Percentiles rank a stretch among this genome's conserved stretches.
phyloP scores from a whole-genome alignment of 208 protist genomes.

The Naegleria lovaniensis region DNA sequence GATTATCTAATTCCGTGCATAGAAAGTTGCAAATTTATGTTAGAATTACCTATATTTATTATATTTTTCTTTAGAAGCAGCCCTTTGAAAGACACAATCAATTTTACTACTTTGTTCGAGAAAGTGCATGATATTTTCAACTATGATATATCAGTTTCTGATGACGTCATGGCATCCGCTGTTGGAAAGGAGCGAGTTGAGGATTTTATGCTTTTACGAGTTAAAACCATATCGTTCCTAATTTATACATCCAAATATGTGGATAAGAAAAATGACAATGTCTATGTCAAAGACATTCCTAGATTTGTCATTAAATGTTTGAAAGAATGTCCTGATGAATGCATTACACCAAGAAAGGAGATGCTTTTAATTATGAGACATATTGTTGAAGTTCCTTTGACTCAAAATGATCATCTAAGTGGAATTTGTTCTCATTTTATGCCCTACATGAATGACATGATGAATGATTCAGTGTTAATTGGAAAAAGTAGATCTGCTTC shows the following conservation, averaged over 20 bases:
- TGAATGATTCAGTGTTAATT: slow-evolving; percentile 11
- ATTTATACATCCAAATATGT: neutral
- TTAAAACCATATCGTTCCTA: slow-evolving; percentile 29
- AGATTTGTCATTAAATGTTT: slow-evolving; percentile 18
- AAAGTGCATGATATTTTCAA: neutral
- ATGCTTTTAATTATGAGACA: slow-evolving; percentile 27
- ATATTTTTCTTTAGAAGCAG: neutral
- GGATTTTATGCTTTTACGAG: neutral
- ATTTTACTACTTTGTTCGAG: neutral
- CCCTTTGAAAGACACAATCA: neutral
- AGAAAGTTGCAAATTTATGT: neutral
- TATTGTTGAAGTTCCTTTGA: neutral
- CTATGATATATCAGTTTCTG: neutral
- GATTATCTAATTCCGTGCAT: neutral
- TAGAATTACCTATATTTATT: neutral
- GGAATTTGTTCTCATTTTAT: neutral
- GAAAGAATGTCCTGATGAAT: slow-evolving; percentile 24
- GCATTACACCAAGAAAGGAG: neutral
- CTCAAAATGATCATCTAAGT: neutral
- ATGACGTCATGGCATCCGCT: neutral
- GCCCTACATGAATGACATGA: slow-evolving; percentile 1
- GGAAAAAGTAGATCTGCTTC: slow-evolving; percentile 9
- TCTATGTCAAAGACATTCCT: neutral
- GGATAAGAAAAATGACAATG: neutral
- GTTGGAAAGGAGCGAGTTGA: neutral